phyloP scores from a whole-genome alignment of 768 basidiomycete species.

The Lepiota subincarnata region DNA sequence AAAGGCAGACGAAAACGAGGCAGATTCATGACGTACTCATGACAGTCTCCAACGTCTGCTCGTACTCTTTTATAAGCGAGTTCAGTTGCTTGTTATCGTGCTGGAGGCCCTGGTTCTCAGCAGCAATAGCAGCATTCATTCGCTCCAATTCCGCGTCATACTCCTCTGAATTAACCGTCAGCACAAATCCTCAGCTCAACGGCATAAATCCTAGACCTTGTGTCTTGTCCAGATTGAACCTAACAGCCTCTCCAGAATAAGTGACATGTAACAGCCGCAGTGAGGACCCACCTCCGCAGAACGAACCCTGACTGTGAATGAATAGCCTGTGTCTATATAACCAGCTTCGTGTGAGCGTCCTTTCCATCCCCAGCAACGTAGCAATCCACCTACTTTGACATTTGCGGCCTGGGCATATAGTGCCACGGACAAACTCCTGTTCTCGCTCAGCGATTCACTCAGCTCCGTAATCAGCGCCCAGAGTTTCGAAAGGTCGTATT shows the following conservation, averaged over 20 bases:
- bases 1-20: neutral
- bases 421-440: slow-evolving; percentile 64
- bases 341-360: neutral
- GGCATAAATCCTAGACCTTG: slow-evolving; percentile 48
- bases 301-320: slow-evolving; percentile 93
- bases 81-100: slow-evolving; percentile 97
- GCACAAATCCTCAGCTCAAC: neutral
- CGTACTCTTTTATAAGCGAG: slow-evolving; percentile 90
- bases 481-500: slow-evolving; percentile 59
- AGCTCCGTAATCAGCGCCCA: slow-evolving; percentile 73
- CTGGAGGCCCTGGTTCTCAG: slow-evolving; percentile 81
- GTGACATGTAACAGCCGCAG: neutral
- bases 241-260: slow-evolving; percentile 20
- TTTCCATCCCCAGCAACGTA: neutral
- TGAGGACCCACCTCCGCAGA: slow-evolving; percentile 58
- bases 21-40: slow-evolving; percentile 58
- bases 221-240: slow-evolving; percentile 87
- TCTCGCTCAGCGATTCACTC: slow-evolving; percentile 77
- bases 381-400: slow-evolving; percentile 66
- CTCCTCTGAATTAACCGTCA: slow-evolving; percentile 52
- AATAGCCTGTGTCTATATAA: slow-evolving; percentile 70
- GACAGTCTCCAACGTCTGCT: slow-evolving; percentile 90
- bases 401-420: slow-evolving; percentile 71
- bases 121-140: slow-evolving; percentile 74
- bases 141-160: slow-evolving; percentile 88